A percentile compares a stretch with the other conserved stretches of the same genome.
phyloP scores from a whole-genome alignment of 768 basidiomycete species.

The Peribolospora kevripleyi region DNA sequence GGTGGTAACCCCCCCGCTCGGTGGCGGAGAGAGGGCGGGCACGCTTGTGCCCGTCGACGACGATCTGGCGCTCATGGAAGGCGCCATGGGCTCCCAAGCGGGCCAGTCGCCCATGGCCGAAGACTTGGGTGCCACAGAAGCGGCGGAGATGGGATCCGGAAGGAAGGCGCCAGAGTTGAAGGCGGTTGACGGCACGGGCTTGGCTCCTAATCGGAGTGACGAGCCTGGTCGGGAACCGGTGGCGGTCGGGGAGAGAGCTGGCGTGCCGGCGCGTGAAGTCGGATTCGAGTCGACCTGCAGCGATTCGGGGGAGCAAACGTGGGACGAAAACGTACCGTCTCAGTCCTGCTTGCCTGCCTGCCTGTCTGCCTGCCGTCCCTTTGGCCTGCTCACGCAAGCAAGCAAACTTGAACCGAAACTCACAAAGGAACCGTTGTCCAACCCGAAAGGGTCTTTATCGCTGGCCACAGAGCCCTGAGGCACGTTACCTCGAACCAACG shows the following conservation, averaged over 20 bases:
- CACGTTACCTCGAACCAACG: slow-evolving; percentile 35
- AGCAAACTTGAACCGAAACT: not conserved
- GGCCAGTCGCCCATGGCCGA: not conserved
- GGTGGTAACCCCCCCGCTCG: not conserved
- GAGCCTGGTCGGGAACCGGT: not conserved
- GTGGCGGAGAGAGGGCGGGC: not conserved
- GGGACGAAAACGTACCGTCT: not conserved
- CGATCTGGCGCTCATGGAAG: not conserved
- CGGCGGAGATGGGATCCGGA: not conserved
- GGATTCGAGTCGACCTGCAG: no score
- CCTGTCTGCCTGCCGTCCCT: not conserved
- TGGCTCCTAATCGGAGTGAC: not conserved
- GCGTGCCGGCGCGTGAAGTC: no score
- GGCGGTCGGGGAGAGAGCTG: not conserved
- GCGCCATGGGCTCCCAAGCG: not conserved
- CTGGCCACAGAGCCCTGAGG: not conserved
- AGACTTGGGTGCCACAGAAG: not conserved
- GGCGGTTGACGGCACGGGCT: not conserved
- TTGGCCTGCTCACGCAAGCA: not conserved
- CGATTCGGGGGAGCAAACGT: not conserved
- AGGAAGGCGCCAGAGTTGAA: not conserved
- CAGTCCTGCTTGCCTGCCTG: not conserved
- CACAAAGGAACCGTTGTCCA: not conserved
- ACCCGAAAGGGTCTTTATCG: slow-evolving; percentile 3
- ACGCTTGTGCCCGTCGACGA: not conserved